Conservation (phyloP, 2,329 filamentous ascomycete genomes). For the Chaetomiaceae sp. region DNA sequence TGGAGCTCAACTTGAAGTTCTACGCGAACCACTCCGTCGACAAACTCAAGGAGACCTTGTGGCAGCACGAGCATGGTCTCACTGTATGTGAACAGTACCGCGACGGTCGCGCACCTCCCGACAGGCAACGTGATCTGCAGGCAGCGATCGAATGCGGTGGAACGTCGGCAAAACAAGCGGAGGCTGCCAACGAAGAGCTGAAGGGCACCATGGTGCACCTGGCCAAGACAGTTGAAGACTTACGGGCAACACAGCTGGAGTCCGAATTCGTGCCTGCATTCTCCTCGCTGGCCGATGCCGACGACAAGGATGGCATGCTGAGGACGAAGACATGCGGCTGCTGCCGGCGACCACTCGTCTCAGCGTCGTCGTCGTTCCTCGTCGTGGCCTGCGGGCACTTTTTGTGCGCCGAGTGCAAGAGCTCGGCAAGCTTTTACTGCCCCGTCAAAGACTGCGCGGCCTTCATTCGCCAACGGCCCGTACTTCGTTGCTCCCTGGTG, state of each 20-base stretch:
- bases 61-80: slow-evolving; percentile 6
- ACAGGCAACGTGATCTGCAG: slow-evolving; percentile 2
- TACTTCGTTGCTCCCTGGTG: slow-evolving; percentile 14
- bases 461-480: slow-evolving; percentile 16
- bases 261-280: slow-evolving; percentile 7
- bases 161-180: neutral
- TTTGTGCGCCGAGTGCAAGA: slow-evolving; percentile 21
- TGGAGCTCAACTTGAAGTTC: slow-evolving; percentile 11
- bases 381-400: slow-evolving; percentile 26
- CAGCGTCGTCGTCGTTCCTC: slow-evolving; percentile 12
- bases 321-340: neutral
- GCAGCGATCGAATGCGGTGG: neutral
- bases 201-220: slow-evolving; percentile 16
- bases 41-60: slow-evolving; percentile 7
- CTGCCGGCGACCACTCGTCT: slow-evolving; percentile 1
- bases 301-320: neutral
- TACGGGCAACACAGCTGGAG: slow-evolving; percentile 6
- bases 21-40: neutral
- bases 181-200: slow-evolving; percentile 7
- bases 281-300: neutral
- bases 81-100: slow-evolving; percentile 4
- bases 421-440: slow-evolving; percentile 1
- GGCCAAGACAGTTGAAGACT: slow-evolving; percentile 11
- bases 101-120: slow-evolving; percentile 13
- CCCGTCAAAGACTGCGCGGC: slow-evolving; percentile 11